Percentiles rank a stretch among this genome's conserved stretches.
These are phyloP conservation scores for Solanum sitiens DNA, from an alignment of 257 asterid species.

Conservation along the genomic window DNA sequence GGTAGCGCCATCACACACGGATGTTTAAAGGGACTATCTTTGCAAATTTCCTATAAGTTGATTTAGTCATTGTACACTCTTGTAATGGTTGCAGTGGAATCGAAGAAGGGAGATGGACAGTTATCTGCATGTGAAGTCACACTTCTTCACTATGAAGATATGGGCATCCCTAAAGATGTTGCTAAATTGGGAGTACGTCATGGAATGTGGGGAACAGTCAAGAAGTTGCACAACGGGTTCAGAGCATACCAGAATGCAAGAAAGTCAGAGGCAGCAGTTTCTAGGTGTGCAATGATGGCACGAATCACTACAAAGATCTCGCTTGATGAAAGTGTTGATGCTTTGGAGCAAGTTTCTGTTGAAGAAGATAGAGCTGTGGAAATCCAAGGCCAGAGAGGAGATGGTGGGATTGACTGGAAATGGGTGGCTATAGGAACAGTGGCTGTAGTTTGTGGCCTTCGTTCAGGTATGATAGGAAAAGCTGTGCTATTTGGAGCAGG, in stretches of 20 bases:
- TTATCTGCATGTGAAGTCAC: constrained; percentile 78
- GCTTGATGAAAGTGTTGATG: constrained; percentile 1
- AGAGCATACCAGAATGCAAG: constrained; percentile 55
- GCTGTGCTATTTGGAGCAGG: constrained; percentile 65
- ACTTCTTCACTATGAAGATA: constrained; percentile 80
- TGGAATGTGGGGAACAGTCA: constrained; percentile 99
- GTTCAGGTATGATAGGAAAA: constrained; percentile 57
- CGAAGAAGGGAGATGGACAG: constrained; percentile 71
- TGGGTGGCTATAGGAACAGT: constrained; percentile 47
- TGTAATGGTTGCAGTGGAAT: constrained; percentile 36
- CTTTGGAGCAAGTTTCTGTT: constrained; percentile 8
- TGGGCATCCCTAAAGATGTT: constrained; percentile 95
- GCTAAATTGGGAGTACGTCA: constrained; percentile 94
- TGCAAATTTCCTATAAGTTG: neutral
- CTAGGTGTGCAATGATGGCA: constrained; percentile 33
- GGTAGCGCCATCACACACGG: neutral
- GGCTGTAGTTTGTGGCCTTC: constrained; percentile 61
- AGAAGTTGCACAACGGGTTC: constrained; percentile 76
- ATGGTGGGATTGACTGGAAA: constrained; percentile 23
- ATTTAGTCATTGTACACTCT: neutral
- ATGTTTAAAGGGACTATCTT: neutral
- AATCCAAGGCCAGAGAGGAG: constrained; percentile 30
- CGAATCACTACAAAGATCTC: constrained; percentile 22
- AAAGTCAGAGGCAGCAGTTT: constrained; percentile 13
- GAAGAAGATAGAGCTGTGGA: constrained; percentile 38